Conservation (phyloP, 805 yeast species). For the Yamadazyma endophytica region DNA sequence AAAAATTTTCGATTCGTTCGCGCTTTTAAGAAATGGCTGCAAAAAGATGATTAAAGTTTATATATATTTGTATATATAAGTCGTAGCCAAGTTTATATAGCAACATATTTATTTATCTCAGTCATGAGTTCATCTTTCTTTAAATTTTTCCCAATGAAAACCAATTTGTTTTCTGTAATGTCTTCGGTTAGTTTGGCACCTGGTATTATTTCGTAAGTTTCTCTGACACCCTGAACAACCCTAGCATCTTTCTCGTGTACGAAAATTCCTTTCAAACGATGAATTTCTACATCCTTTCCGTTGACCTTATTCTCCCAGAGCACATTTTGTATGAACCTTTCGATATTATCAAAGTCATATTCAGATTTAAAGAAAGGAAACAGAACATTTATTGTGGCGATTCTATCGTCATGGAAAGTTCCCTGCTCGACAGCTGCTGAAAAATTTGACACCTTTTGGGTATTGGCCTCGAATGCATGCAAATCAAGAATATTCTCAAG, state of each 20-base stretch:
- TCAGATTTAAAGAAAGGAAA: conserved; percentile 38
- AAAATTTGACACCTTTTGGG: conserved; percentile 15
- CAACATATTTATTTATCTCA: no score
- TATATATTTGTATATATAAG: no score
- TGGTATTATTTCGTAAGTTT: conserved; percentile 77
- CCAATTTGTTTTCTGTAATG: conserved; percentile 50
- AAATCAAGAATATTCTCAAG: conserved; percentile 65
- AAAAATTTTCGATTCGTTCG: neutral
- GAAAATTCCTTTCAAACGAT: conserved; percentile 76
- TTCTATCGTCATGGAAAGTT: conserved; percentile 36
- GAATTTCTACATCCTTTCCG: conserved; percentile 57
- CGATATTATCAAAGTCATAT: conserved; percentile 44
- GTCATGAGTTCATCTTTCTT: conserved; percentile 29
- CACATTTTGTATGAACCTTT: conserved; percentile 60
- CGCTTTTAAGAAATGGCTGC: neutral
- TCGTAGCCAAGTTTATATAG: no score
- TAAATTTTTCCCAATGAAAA: conserved; percentile 71
- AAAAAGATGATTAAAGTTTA: no score
- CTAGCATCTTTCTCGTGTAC: conserved; percentile 40
- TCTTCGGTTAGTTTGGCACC: conserved; percentile 34
- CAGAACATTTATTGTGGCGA: conserved; percentile 35
- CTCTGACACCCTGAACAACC: conserved; percentile 89
- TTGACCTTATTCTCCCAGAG: conserved; percentile 65
- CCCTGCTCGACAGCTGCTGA: conserved; percentile 10
- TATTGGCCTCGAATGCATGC: conserved; percentile 62